A percentile compares a stretch with the other conserved stretches of the same genome.
Conservation (phyloP, 164 flowering plant genomes). For the Warburgia ugandensis region DNA sequence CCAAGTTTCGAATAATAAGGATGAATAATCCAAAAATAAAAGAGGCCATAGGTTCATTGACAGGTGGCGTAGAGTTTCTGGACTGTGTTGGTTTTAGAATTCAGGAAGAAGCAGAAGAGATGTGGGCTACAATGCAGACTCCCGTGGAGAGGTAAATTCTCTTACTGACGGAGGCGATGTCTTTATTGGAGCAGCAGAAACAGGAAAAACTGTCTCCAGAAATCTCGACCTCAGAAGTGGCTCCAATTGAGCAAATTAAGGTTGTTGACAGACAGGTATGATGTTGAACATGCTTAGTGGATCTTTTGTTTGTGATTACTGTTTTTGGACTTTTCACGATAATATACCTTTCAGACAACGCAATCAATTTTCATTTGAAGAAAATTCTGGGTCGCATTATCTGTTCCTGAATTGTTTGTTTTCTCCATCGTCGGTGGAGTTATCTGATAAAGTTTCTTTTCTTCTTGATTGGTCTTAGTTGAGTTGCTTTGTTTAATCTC, state of each 20-base stretch:
- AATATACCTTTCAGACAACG: too few relatives aligned
- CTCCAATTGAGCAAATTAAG: constrained; percentile 34
- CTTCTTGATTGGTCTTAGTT: too few relatives aligned
- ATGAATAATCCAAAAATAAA: constrained; percentile 84
- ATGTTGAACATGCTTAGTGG: not conserved
- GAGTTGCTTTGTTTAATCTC: too few relatives aligned
- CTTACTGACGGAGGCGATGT: constrained; percentile 36
- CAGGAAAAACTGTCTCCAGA: constrained; percentile 17
- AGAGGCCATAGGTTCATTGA: constrained; percentile 65
- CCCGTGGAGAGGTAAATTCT: constrained; percentile 36
- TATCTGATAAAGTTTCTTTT: too few relatives aligned
- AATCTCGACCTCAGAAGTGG: constrained; percentile 20
- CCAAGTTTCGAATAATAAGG: constrained; percentile 71
- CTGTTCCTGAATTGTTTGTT: too few relatives aligned
- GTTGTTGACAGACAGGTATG: constrained; percentile 75
- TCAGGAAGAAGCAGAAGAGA: constrained; percentile 66
- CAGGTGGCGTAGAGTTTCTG: constrained; percentile 77
- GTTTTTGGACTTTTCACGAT: too few relatives aligned
- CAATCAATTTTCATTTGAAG: too few relatives aligned
- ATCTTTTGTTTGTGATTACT: not conserved
- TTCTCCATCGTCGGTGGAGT: too few relatives aligned
- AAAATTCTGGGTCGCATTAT: too few relatives aligned
- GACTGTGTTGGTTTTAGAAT: constrained; percentile 73
- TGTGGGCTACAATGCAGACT: constrained; percentile 77
- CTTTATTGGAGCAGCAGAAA: constrained; percentile 39